phyloP scores from a whole-genome alignment of 768 basidiomycete species.

The Pilatotrama ljubarskyi region DNA sequence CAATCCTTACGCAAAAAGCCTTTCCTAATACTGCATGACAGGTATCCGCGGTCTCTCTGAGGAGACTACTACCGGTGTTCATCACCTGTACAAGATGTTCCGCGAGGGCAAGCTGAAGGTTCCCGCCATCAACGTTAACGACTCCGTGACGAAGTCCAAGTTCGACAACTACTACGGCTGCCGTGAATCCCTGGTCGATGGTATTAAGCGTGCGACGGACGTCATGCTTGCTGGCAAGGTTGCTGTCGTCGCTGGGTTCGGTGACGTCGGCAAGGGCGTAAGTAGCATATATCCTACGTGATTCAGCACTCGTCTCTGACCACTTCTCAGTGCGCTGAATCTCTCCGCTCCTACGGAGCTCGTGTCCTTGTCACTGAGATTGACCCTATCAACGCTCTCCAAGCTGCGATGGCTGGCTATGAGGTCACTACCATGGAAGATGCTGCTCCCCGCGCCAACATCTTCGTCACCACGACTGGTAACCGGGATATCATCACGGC shows the following conservation, averaged over 20 bases:
- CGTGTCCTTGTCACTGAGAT: slow-evolving; percentile 97
- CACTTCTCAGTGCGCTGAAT: slow-evolving; percentile 84
- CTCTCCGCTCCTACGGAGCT: slow-evolving; percentile 94
- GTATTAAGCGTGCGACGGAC: slow-evolving; percentile 99
- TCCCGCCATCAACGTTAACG: slow-evolving; percentile 99
- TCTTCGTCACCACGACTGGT: slow-evolving; percentile 98
- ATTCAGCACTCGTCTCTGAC: background rate
- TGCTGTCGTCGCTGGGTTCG: slow-evolving; percentile 97
- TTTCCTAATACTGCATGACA: slow-evolving; percentile 36
- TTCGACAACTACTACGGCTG: slow-evolving; percentile 99
- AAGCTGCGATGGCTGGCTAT: slow-evolving; percentile 99
- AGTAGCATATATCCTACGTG: slow-evolving; percentile 38
- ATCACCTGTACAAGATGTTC: slow-evolving; percentile 98
- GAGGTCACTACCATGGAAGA: slow-evolving; percentile 99
- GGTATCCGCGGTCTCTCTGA: slow-evolving; percentile 94
- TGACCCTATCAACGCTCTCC: slow-evolving; percentile 99
- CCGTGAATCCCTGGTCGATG: slow-evolving; percentile 98
- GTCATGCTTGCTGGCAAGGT: slow-evolving; percentile 99
- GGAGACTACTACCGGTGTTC: slow-evolving; percentile 99
- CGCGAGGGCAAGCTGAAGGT: slow-evolving; percentile 94
- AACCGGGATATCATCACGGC: slow-evolving; percentile 96
- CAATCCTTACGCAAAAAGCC: too few species aligned
- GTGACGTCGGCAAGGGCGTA: slow-evolving; percentile 99
- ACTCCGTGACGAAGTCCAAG: slow-evolving; percentile 99
- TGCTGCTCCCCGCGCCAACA: slow-evolving; percentile 81